Evolutionary conservation across 139 green algal genomes (phyloP), one percentile per base, ranked within the genome.

Genomic region (Zygnema circumcarinatum): DNA sequence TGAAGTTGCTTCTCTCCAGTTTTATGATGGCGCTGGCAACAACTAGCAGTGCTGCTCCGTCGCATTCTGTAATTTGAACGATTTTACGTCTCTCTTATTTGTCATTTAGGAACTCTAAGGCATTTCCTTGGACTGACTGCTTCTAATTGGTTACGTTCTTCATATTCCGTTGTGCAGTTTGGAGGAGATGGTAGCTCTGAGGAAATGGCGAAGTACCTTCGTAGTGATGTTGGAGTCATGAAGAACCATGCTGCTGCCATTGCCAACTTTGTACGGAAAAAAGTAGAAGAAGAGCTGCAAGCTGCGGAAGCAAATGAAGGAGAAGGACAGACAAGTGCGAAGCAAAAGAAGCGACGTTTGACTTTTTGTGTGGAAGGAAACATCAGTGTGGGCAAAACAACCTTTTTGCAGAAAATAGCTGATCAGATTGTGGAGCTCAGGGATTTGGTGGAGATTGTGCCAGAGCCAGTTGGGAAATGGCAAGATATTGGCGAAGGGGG

Each of bases 341-440:
- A 36, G 67, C 68, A 89, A 25, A 1, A 33, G 42, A 22, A 11
- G 1, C 31, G 53, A 32, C 47, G 86, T 69, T 89, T 99, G 2
- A 99, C 96, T 0, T 92, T 99, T 38, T 96, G 93, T 72, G 95
- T 99, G 31, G 97, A 99, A 91, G 97, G 97, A 39, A 99, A 99
- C 92, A 98, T 99, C 90, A 94, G 93, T 39, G 94, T 95, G 35
- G 97, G 97, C 52, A 99, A 99, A 90, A 95, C 88, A 78, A 98
- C 96, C 22, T 98, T 99, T 85, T 93, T 99, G 76, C 69, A 52
- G n/a, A 54, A 92, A 3, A 92, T 94, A 33, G 68, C 95, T 2
- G 39, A 75, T 0, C 88, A 67, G 40, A 81, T 85, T 41, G 31
- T 81, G 1, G 33, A 75, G 79, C 25, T 96, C 52, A 86, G 89